Base-by-base conservation (phyloP, 1,284 basidiomycete species). In the Ceratobasidium sp. region DNA sequence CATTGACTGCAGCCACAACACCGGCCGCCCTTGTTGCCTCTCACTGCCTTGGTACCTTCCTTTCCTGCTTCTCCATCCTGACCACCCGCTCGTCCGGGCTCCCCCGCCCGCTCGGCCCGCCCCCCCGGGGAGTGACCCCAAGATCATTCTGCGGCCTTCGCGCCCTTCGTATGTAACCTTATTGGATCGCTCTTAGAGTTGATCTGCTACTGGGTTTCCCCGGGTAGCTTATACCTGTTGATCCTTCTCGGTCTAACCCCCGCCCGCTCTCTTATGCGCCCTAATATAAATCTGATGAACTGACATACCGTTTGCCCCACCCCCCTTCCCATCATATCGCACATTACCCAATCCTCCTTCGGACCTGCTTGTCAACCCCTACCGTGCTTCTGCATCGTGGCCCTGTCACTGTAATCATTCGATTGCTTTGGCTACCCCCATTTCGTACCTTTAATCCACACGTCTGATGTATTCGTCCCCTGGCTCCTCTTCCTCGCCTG, bases 201-300 rank as follows among this genome's bases (percentile, higher is more conserved):
- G 68, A 49, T 52, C 70, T 68, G 49, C 34, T 32, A 1, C 8
- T n/a, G 25, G 40, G 70, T 56, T 73, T 73, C 70, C 1, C 59
- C 70, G 59, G 59, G 22, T 29, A 52, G 70, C 49, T 51, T 59
- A 59, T 71, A 56, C 51, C 34, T 51, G 43, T 56, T 51, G 37
- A 51, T 52, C 56, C 56, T 73, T 73, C 70, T 44, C 56, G 59
- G 70, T 34, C 70, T 40, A 73, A 25, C 25, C 66, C 68, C 59
- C 46, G 19, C 70, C 59, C 64, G 37, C 40, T 62, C 70, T 64
- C 15, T 59, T 61, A 34, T 51, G 54, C 56, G 56, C 25, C 46
- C 32, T 11, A 17, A 29, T 73, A 73, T 73, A 73, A 73, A 73
- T 73, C 59, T 49, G 70, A 73, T 73, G 57, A 62, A 73, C 70